Base-by-base conservation (phyloP, 495 filamentous ascomycete genomes). In the Aspergillus olivimuriae region DNA sequence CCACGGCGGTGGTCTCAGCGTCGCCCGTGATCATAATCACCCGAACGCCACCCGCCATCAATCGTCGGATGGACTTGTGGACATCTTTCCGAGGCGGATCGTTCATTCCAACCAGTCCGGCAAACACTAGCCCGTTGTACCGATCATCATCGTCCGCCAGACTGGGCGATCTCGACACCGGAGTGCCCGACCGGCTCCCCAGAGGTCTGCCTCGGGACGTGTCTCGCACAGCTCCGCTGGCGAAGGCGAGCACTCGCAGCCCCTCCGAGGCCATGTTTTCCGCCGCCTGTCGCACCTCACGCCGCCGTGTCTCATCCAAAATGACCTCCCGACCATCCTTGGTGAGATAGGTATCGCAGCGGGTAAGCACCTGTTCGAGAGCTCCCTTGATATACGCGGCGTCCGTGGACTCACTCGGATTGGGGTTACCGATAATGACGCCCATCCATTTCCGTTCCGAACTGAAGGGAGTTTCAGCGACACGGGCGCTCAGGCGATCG, bases 401-500 rank as follows among this genome's bases (percentile, higher is more conserved):
- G 52, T 91, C n/a, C n/a, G n/a, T 83, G 4, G 77, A 62, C 44
- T 75, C 74, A 16, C 67, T 63, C 17, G 46, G 48, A 10, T 63
- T 57, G 43, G 65, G 67, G 3, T 69, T 73, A 22, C 82, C 81
- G 50, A 95, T 88, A 2, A 86, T 80, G 11, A 95, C 89, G 24
- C 92, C 92, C 92, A 97, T 99, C 91, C 92, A 99, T 64, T 96
- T 99, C 35, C 89, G 79, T 53, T 96, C 90, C 1, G 92, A 97
- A 56, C 89, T 95, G 58, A 99, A 99, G 0, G 92, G 90, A 1
- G 86, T 89, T 57, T 97, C 92, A 17, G 79, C 77, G 14, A 82
- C 76, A 24, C 89, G 82, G 21, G 75, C 76, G 28, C 87, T 86
- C 41, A 95, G 81, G 11, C 84, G 79, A 28, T 95, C 86, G 34